Evolutionary conservation across 2,329 filamentous ascomycete species (phyloP), one percentile per base, ranked within the genome.

Genomic region (Diplodia corticola): DNA sequence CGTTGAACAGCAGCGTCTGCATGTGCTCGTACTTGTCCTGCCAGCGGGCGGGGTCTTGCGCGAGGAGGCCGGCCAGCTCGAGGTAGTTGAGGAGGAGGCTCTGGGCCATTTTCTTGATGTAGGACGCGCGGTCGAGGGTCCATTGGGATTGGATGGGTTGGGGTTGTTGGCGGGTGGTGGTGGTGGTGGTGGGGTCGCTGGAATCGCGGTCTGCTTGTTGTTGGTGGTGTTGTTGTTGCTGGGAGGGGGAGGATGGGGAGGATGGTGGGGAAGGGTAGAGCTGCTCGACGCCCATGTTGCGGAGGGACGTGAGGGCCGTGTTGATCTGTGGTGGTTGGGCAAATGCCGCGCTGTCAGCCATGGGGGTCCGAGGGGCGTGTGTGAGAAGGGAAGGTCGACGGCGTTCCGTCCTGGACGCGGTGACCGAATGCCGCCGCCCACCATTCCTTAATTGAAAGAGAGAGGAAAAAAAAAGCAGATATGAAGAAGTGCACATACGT

Each of bases 1-100:
- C 90, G 77, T 98, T 98, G 77, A 94, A 89, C 69, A 96, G 89
- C 30, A 98, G 81, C 17, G 89, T 93, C 72, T 90, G 85, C 35
- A 99, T 79, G 76, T 98, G 90, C 51, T 87, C 83, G 53, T 94
- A 84, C 75, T 96, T 96, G 49, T 87, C 84, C 40, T 86, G 82
- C 61, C 88, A 90, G 75, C 89, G 72, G 3, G 69, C 69, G 0
- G 92, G 90, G 53, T 89, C 84, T n/a, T 86, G 79, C 10, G 86
- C 84, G 66, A 96, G 81, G 15, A 91, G 81, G 26, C 92, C 92
- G 0, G 90, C 82, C 5, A 98, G 85, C 74, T 96, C 92, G 51
- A 98, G 84, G 74, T 96, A 98, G 75, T 94, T 96, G 51, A 98
- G 83, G 0, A 98, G 83, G 1, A 97, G 82, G 3, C 91, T 94